Base-by-base conservation (phyloP, 192 early-diverging fungal species). In the Gonapodya sp. region DNA sequence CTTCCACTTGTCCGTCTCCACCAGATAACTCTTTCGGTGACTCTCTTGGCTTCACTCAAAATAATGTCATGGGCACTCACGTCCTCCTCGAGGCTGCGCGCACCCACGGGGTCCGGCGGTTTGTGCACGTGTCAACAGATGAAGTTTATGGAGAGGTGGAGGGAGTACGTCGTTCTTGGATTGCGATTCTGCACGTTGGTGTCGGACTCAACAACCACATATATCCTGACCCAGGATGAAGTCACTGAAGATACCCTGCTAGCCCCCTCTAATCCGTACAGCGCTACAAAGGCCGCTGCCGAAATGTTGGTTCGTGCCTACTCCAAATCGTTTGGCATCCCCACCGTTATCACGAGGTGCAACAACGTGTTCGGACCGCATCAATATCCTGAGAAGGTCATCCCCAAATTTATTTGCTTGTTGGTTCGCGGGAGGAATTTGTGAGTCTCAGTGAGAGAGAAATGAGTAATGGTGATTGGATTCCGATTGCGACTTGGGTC, bases 301-400 rank as follows among this genome's bases (percentile, higher is more conserved):
- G 94, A 95, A 83, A 90, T 88, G 78, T 85, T 95, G 32, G 93
- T 92, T 1, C 88, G 88, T 73, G 91, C 94, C 0, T 95, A 95
- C 82, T 83, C 91, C 81, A 94, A 91, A 82, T 94, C 93, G 0
- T 95, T 94, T 81, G 87, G 90, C 0, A 78, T 94, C 2, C 94
- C 94, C 32, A 89, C 91, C 2, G 91, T 95, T 82, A 94, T 95
- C 82, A 94, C 93, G 1, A 89, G 94, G 24, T 89, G 88, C 81
- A 94, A 93, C 84, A 95, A 95, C 82, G 89, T 95, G 2, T 95
- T 92, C 83, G 94, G 94, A 16, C 93, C 93, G 1, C 88, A 89
- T 74, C 93, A 94, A 82, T 95, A 93, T 81, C 94, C 94, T 35
- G 94, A 95, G 83, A 95, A 95, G 84, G 91, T 95, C 75, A 94